A percentile compares a stretch with the other conserved stretches of the same genome.
phyloP scores from a whole-genome alignment of 306 rosid genomes.

The Geum urbanum region DNA sequence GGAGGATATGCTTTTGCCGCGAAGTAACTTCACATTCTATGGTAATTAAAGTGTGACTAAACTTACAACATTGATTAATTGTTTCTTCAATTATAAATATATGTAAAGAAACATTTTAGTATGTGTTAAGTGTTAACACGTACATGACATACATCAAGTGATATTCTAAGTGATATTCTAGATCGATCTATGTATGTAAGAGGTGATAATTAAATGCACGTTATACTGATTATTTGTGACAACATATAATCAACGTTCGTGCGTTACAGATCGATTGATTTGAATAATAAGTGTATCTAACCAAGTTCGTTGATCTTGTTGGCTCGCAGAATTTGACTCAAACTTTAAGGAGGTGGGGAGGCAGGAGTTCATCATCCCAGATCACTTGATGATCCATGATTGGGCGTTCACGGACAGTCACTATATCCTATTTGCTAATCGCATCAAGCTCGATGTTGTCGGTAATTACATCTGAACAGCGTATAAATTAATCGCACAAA shows the following conservation, averaged over 20 bases:
- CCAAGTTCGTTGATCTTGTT: neutral
- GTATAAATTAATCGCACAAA: neutral
- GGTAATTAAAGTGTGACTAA: too few relatives aligned
- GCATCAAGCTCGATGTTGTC: slow-evolving; percentile 72
- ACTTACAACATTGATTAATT: too few relatives aligned
- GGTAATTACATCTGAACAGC: slow-evolving; percentile 35
- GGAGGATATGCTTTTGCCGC: slow-evolving; percentile 89
- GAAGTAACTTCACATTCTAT: slow-evolving; percentile 58
- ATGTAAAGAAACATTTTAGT: too few relatives aligned
- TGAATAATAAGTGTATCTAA: neutral
- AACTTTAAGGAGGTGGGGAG: slow-evolving; percentile 48
- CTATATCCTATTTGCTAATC: slow-evolving; percentile 77
- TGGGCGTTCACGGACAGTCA: slow-evolving; percentile 87
- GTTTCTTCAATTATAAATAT: too few relatives aligned
- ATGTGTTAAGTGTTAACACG: too few relatives aligned
- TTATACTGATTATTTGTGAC: too few relatives aligned
- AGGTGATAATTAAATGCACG: too few relatives aligned
- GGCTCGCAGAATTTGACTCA: slow-evolving; percentile 56
- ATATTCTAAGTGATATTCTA: too few relatives aligned
- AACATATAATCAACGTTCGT: too few relatives aligned
- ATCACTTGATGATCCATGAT: slow-evolving; percentile 92
- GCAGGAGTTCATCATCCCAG: slow-evolving; percentile 61
- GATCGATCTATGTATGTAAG: too few relatives aligned
- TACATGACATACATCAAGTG: too few relatives aligned
- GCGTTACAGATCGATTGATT: too few relatives aligned